Evolutionary conservation across 2,329 filamentous ascomycete species (phyloP).

Genomic region (Ceratocystis alfenasii): DNA sequence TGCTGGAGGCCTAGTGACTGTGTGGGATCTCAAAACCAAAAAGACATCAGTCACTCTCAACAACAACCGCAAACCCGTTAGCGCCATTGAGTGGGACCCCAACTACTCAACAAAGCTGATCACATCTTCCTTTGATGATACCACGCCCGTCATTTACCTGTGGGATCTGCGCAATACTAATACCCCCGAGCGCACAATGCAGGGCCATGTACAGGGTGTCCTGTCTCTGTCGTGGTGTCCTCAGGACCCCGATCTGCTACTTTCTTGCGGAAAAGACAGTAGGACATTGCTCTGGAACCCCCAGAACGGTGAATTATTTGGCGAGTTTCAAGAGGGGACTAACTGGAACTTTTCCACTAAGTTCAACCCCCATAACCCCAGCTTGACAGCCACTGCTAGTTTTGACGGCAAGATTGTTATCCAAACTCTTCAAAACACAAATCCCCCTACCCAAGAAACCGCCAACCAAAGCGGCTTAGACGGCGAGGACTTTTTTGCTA

Average conservation of each 20-base stretch:
- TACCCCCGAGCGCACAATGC: constrained; percentile 75
- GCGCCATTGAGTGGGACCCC: constrained; percentile 93
- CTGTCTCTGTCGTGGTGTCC: constrained; percentile 90
- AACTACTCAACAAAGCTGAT: constrained; percentile 88
- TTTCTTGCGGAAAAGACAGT: constrained; percentile 96
- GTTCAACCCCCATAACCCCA: constrained; percentile 89
- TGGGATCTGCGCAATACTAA: constrained; percentile 97
- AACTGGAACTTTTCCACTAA: constrained; percentile 97
- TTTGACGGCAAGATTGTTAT: constrained; percentile 94
- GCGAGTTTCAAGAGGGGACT: constrained; percentile 93
- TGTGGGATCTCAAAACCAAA: constrained; percentile 97
- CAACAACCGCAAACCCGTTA: constrained; percentile 87
- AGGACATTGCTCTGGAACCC: constrained; percentile 94
- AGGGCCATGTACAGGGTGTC: constrained; percentile 89
- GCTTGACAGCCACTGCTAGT: constrained; percentile 83
- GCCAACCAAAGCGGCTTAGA: constrained; percentile 60
- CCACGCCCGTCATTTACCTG: constrained; percentile 72
- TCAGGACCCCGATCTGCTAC: constrained; percentile 75
- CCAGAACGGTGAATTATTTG: constrained; percentile 72
- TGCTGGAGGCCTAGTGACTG: constrained; percentile 85
- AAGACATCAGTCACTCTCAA: constrained; percentile 94
- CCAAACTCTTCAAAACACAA: constrained; percentile 90
- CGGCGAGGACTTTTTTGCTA: constrained; percentile 92
- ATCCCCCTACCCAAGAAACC: constrained; percentile 57
- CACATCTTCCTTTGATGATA: constrained; percentile 83